phyloP scores from a whole-genome alignment of 2,329 filamentous ascomycete species.

The Hymenoscyphus occultus region DNA sequence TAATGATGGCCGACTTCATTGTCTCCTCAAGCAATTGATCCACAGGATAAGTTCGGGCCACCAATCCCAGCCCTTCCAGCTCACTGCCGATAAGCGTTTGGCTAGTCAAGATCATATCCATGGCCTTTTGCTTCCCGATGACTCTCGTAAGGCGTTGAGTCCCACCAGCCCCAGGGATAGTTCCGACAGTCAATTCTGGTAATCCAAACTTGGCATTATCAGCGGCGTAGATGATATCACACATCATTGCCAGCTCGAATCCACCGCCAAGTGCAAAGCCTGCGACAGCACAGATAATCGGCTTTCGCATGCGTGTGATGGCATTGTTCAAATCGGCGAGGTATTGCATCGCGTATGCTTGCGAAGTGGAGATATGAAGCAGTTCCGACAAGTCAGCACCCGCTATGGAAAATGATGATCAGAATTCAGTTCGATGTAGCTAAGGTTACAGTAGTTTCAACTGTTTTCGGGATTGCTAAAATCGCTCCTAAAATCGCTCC shows the following conservation, averaged over 20 bases:
- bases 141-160: slow-evolving; percentile 37
- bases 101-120: slow-evolving; percentile 32
- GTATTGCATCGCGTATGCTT: slow-evolving; percentile 33
- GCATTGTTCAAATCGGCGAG: slow-evolving; percentile 43
- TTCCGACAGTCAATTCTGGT: slow-evolving; percentile 36
- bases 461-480: not conserved
- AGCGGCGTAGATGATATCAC: slow-evolving; percentile 38
- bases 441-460: not conserved
- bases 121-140: slow-evolving; percentile 38
- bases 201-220: slow-evolving; percentile 34
- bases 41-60: slow-evolving; percentile 35
- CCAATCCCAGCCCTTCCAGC: slow-evolving; percentile 20
- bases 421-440: not conserved
- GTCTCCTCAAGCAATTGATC: slow-evolving; percentile 41
- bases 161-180: slow-evolving; percentile 35
- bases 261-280: slow-evolving; percentile 51
- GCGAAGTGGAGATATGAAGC: slow-evolving; percentile 30
- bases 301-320: slow-evolving; percentile 43
- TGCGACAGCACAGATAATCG: slow-evolving; percentile 48
- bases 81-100: slow-evolving; percentile 23
- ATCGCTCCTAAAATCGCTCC: not conserved
- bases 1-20: slow-evolving; percentile 39
- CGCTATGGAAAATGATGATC: slow-evolving; percentile 13
- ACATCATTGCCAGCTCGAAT: slow-evolving; percentile 48
- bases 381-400: slow-evolving; percentile 40